Conservation (phyloP, 805 yeast species). For the Candida sakaeoensis region DNA sequence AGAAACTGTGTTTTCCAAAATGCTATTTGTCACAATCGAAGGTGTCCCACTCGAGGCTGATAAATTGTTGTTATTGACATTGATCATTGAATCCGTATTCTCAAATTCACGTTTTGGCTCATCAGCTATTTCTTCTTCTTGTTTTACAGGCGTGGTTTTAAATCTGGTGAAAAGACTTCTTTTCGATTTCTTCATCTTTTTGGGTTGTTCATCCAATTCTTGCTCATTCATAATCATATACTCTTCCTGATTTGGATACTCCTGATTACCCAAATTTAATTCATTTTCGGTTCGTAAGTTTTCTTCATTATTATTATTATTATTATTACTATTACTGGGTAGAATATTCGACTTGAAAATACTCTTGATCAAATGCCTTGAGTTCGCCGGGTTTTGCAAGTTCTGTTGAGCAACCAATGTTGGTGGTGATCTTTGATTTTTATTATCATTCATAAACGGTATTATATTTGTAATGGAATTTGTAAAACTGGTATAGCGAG, state of each 20-base stretch:
- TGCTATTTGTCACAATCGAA: conserved; percentile 17
- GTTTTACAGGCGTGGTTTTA: conserved; percentile 19
- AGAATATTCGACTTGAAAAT: conserved; percentile 22
- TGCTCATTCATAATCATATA: conserved; percentile 21
- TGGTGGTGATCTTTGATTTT: conserved; percentile 18
- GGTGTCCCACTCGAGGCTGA: conserved; percentile 21
- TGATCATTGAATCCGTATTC: conserved; percentile 10
- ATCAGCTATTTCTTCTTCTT: conserved; percentile 11
- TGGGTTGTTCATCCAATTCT: conserved; percentile 13
- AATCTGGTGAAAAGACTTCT: conserved; percentile 38
- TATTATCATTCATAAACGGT: conserved; percentile 36
- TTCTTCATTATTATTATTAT: conserved; percentile 1
- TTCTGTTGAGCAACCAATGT: conserved; percentile 14
- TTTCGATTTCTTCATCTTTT: conserved; percentile 30
- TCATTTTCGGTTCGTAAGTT: conserved; percentile 1
- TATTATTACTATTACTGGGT: no score
- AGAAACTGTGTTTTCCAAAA: conserved; percentile 8
- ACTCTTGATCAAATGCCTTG: conserved; percentile 31
- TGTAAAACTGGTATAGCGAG: conserved; percentile 31
- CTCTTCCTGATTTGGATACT: no score
- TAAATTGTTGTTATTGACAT: conserved; percentile 4
- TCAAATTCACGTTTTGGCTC: conserved; percentile 1
- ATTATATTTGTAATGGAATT: conserved; percentile 36
- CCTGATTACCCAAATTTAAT: not conserved
- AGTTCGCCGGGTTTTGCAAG: conserved; percentile 15